A percentile compares a stretch with the other conserved stretches of the same genome.
These are phyloP conservation scores for Colletotrichum sp. DNA, from an alignment of 2,329 filamentous ascomycete species.

Conservation along the genomic window DNA sequence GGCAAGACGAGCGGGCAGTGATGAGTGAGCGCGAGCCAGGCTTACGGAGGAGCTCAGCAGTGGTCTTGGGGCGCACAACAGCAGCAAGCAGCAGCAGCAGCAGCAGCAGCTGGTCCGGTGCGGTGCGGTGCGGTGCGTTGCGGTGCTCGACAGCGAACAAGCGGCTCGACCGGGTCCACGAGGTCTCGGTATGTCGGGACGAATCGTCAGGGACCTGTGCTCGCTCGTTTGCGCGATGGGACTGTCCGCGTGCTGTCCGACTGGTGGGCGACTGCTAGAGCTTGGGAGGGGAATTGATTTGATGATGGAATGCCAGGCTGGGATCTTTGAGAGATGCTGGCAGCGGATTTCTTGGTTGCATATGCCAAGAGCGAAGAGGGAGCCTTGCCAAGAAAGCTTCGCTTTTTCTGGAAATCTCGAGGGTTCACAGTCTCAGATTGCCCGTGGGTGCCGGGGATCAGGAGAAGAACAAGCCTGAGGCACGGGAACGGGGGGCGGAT, in stretches of 20 bases:
- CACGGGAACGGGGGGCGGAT: background rate
- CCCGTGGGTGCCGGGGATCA: constrained; percentile 17
- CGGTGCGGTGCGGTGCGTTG: background rate
- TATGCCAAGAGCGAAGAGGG: constrained; percentile 25
- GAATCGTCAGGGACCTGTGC: constrained; percentile 12
- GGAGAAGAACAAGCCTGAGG: constrained; percentile 13
- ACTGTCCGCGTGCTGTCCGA: background rate
- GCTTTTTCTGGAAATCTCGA: constrained; percentile 23
- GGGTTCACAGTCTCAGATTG: constrained; percentile 23
- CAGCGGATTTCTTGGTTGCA: constrained; percentile 23
- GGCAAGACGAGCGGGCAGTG: background rate
- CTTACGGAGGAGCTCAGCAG: background rate
- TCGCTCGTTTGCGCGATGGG: background rate
- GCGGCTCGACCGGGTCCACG: constrained; percentile 18
- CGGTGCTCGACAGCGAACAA: background rate
- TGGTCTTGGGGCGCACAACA: background rate
- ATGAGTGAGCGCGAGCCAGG: background rate
- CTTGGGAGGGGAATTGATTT: constrained; percentile 19
- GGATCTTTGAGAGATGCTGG: constrained; percentile 22
- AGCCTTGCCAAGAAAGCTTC: constrained; percentile 27
- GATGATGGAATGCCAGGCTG: constrained; percentile 21
- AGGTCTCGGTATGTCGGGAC: constrained; percentile 17
- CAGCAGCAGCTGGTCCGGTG: background rate
- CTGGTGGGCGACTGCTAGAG: background rate
- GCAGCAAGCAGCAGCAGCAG: background rate